A percentile compares a stretch with the other conserved stretches of the same genome.
phyloP scores from a whole-genome alignment of 2,329 filamentous ascomycete species.

The Pseudocercospora cruenta region DNA sequence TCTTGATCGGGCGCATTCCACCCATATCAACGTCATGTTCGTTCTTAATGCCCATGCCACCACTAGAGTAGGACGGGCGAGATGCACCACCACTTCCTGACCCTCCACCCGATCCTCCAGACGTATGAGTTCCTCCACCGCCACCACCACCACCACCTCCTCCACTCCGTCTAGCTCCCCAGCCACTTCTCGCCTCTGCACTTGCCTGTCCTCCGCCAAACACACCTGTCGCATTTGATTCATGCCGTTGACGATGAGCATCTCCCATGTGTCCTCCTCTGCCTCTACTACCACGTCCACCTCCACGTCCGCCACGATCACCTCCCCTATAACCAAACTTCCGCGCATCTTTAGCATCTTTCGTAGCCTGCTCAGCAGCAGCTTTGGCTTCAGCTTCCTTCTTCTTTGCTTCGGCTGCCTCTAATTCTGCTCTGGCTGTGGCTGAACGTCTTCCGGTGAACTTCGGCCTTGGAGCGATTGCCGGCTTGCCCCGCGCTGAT shows the following conservation, averaged over 20 bases:
- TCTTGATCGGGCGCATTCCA: slow-evolving; percentile 30
- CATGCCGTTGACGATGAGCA: slow-evolving; percentile 28
- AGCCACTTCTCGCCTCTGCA: slow-evolving; percentile 20
- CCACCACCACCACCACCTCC: slow-evolving; percentile 20
- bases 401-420: slow-evolving; percentile 44
- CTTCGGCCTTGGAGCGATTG: slow-evolving; percentile 41
- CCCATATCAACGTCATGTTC: slow-evolving; percentile 34
- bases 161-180: slow-evolving; percentile 21
- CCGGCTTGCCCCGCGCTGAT: slow-evolving; percentile 22
- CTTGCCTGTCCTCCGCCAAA: slow-evolving; percentile 43
- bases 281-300: slow-evolving; percentile 35
- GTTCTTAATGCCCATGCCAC: slow-evolving; percentile 40
- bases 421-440: slow-evolving; percentile 48
- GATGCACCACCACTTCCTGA: slow-evolving; percentile 22
- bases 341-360: slow-evolving; percentile 31
- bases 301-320: slow-evolving; percentile 34
- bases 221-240: slow-evolving; percentile 44
- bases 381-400: slow-evolving; percentile 43
- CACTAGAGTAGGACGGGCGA: slow-evolving; percentile 28
- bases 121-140: slow-evolving; percentile 11
- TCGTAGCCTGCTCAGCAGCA: slow-evolving; percentile 36
- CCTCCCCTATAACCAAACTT: slow-evolving; percentile 32
- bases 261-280: slow-evolving; percentile 50
- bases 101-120: slow-evolving; percentile 11
- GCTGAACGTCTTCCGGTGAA: slow-evolving; percentile 51